Percentiles rank a stretch among this genome's conserved stretches.
These are phyloP conservation scores for Marasmius tenuissimus DNA, from an alignment of 1,284 basidiomycete genomes.

Conservation along the genomic window DNA sequence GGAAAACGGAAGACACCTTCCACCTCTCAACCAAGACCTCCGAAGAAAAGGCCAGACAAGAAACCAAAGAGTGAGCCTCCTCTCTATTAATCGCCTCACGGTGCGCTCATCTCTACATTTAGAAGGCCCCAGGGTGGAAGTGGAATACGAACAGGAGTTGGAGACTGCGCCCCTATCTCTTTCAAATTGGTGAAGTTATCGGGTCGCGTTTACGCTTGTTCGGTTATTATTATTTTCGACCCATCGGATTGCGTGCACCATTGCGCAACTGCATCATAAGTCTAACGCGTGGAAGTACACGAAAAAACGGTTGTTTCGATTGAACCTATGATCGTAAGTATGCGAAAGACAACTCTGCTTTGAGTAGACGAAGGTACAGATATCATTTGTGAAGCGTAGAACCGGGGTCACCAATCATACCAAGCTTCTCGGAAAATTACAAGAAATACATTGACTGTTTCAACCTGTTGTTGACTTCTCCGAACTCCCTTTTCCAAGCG, in stretches of 20 bases:
- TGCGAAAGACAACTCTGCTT: no score
- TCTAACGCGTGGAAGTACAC: no score
- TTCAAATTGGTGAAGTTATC: conserved; percentile 53
- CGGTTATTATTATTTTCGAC: neutral
- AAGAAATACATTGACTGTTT: neutral
- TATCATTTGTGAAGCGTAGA: no score
- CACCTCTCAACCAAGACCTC: conserved; percentile 33
- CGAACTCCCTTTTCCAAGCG: neutral
- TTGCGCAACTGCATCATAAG: no score
- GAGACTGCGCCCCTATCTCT: conserved; percentile 67
- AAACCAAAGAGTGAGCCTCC: conserved; percentile 27
- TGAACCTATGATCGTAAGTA: no score
- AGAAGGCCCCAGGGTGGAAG: conserved; percentile 84
- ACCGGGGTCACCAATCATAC: no score
- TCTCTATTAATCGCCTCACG: conserved; percentile 5
- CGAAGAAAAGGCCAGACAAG: conserved; percentile 55
- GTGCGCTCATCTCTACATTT: conserved; percentile 18
- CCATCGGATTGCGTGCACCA: neutral
- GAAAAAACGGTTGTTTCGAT: no score
- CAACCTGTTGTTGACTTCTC: neutral
- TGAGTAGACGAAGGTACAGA: no score
- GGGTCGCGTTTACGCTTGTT: neutral
- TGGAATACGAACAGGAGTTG: conserved; percentile 94
- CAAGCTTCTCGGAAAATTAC: neutral
- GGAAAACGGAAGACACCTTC: conserved; percentile 70